Evolutionary conservation across 768 basidiomycete species (phyloP), one percentile per base, ranked within the genome.

Genomic region (Trametes elegans): DNA sequence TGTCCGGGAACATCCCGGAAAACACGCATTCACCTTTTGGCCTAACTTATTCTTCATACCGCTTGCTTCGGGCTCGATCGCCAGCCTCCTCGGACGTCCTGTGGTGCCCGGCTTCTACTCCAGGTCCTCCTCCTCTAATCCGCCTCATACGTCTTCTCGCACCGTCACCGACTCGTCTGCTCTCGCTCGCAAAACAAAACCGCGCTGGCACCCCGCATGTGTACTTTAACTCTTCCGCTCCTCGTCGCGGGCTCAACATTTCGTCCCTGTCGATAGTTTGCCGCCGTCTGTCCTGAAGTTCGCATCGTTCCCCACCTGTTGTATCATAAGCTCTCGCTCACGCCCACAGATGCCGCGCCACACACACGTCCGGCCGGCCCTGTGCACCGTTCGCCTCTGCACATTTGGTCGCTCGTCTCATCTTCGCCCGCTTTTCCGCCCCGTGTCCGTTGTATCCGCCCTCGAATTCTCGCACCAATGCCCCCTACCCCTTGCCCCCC

Each of bases 41-140:
- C 31, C 40, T 51, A 51, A 51, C 39, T 51, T 51, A 51, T 51
- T 18, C 8, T 40, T 42, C 49, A 21, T 41, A 10, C 26, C 31
- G 31, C 31, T 13, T 7, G 7, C 31, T n/a, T 35, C 34, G 34
- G 34, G 5, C 14, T 35, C 14, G 34, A 35, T 13, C 34, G 34
- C 34, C n/a, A n/a, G n/a, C 14, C 34, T 35, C 6, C 18, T n/a
- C 18, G 34, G 5, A n/a, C 34, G 34, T 13, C 34, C 34, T 35
- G 6, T 35, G 14, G 34, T 13, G 13, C 34, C 14, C 34, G 34
- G 34, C 34, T n/a, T 11, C 13, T 35, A 35, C n/a, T n/a, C n/a
- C n/a, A n/a, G n/a, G n/a, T n/a, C n/a, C n/a, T 35, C 34, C 34
- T n/a, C 34, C 13, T 24, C 40, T 19, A 41, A 5, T 41, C 21